Base-by-base conservation (phyloP, 2,329 filamentous ascomycete genomes). In the Hypoxylon sp. region DNA sequence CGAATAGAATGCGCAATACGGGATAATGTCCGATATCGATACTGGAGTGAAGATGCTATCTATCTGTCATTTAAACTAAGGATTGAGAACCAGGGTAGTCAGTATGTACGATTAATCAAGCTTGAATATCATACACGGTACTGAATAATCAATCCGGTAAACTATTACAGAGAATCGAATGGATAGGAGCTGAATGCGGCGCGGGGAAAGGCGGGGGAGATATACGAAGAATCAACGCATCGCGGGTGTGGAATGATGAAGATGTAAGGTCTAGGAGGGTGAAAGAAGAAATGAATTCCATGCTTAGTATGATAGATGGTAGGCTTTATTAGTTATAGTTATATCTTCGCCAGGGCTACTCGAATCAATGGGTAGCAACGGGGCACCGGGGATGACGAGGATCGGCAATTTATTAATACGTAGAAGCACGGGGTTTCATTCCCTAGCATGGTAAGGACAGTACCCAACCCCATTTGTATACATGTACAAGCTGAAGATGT, bases 331-430 rank as follows among this genome's bases (percentile, higher is more conserved):
- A 59, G 48, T 21, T 60, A 43, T 53, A 56, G 30, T 38, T 50
- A 61, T 50, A 46, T 55, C 14, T 21, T 46, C 19, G 43, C n/a
- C 19, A 45, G 46, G 46, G 38, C 51, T 45, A 34, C 17, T 56
- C 28, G 32, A 45, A 38, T 25, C 43, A 32, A 51, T 53, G 60
- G 53, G 19, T 65, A 36, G 28, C 25, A 58, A 56, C 45, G 38
- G 25, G 49, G 17, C 17, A 25, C 21, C 23, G 59, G 46, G 19
- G 30, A 56, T 17, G 56, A 59, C 53, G 50, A 67, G 66, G 68
- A 71, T 71, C 65, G 65, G 68, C 63, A 65, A 21, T 66, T 70
- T 67, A 67, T 68, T 58, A 65, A 70, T 30, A 30, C 28, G 59
- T 53, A 65, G 60, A 51, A 36, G 53, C 50, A 60, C 50, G 65